Conservation (phyloP, 2,329 filamentous ascomycete species). For the Hyphodiscus sp. region DNA sequence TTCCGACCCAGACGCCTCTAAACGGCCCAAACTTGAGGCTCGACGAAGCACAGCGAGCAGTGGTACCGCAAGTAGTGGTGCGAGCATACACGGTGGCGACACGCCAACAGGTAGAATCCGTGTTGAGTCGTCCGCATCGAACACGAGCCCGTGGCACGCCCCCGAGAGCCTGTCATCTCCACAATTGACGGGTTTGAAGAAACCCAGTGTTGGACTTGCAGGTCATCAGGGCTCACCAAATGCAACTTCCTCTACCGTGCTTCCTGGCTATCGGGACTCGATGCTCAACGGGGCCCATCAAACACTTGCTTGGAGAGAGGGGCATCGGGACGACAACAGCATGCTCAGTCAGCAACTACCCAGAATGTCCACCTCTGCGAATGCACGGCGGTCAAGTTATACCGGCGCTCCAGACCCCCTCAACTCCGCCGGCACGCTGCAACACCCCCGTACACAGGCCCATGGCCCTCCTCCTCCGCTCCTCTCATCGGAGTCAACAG, state of each 20-base stretch:
- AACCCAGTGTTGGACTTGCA: neutral
- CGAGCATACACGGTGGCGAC: slow-evolving; percentile 19
- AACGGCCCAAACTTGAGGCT: slow-evolving; percentile 28
- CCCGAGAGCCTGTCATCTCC: slow-evolving; percentile 10
- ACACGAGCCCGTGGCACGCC: slow-evolving; percentile 17
- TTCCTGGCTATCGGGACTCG: slow-evolving; percentile 30
- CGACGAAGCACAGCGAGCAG: slow-evolving; percentile 21
- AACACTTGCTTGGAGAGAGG: slow-evolving; percentile 25
- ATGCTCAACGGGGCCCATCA: slow-evolving; percentile 17
- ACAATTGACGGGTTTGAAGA: neutral
- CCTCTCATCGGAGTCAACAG: slow-evolving; percentile 26
- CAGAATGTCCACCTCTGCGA: slow-evolving; percentile 12
- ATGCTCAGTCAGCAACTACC: slow-evolving; percentile 12
- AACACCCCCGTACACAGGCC: slow-evolving; percentile 20
- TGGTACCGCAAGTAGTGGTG: slow-evolving; percentile 19
- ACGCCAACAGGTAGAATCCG: slow-evolving; percentile 10
- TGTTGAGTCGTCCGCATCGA: slow-evolving; percentile 20
- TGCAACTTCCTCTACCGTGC: slow-evolving; percentile 15
- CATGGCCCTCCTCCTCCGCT: slow-evolving; percentile 23
- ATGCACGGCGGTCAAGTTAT: slow-evolving; percentile 15
- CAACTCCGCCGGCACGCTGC: slow-evolving; percentile 16
- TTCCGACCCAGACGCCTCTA: slow-evolving; percentile 22
- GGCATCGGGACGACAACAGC: slow-evolving; percentile 15
- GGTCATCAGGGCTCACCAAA: slow-evolving; percentile 15
- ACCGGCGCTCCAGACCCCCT: slow-evolving; percentile 12